Conservation (phyloP, 495 filamentous ascomycete species). For the Trypethelium eluteriae region DNA sequence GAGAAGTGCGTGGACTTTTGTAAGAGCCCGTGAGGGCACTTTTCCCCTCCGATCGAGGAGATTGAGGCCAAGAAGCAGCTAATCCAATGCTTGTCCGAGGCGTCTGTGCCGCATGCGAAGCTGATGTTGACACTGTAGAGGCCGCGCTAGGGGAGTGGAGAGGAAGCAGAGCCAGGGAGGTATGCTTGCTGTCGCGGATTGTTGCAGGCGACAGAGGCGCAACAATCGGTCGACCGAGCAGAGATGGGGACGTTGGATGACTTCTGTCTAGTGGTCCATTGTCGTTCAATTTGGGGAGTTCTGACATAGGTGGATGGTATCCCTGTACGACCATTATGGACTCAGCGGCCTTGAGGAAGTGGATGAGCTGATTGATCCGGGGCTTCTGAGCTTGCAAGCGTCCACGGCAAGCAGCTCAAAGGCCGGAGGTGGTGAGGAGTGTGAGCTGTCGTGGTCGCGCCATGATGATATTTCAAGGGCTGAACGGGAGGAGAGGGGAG, state of each 20-base stretch:
- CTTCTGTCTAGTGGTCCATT: not conserved
- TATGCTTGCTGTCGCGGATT: not conserved
- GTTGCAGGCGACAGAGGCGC: not conserved
- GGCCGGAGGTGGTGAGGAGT: not conserved
- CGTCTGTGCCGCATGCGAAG: not conserved
- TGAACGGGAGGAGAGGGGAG: not conserved
- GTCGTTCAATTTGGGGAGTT: not conserved
- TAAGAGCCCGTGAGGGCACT: not conserved
- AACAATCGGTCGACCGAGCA: not conserved
- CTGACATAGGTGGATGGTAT: not conserved
- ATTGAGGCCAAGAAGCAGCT: not conserved
- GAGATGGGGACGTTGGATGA: not conserved
- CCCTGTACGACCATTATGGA: not conserved
- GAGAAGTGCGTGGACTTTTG: not conserved
- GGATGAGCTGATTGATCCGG: not conserved
- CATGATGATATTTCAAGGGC: not conserved
- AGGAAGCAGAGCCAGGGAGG: not conserved
- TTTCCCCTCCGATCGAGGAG: not conserved
- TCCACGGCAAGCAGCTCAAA: not conserved
- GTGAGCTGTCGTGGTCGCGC: not conserved
- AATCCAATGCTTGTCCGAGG: not conserved
- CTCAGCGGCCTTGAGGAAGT: not conserved
- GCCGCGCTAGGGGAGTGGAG: not conserved
- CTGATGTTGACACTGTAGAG: not conserved
- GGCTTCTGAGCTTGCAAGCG: not conserved